A percentile compares a stretch with the other conserved stretches of the same genome.
Conservation (phyloP, 306 rosid genomes). For the Dryas drummondii region DNA sequence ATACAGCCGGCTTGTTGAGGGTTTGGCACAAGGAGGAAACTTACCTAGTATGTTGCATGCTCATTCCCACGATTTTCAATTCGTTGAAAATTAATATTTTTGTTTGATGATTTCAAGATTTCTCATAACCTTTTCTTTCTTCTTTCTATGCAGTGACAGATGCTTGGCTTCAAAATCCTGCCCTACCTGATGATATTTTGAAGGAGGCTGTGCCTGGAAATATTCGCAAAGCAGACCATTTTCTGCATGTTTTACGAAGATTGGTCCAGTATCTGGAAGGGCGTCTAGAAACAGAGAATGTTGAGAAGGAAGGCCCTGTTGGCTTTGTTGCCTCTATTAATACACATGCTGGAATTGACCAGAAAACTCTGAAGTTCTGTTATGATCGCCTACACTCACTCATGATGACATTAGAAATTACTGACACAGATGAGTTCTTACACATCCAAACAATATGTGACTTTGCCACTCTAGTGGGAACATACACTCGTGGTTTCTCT, state of each 20-base stretch:
- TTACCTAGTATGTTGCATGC: slow-evolving; percentile 52
- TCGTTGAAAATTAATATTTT: slow-evolving; percentile 3
- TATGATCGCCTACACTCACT: slow-evolving; percentile 94
- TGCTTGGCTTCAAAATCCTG: slow-evolving; percentile 89
- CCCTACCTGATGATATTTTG: slow-evolving; percentile 88
- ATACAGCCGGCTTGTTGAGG: slow-evolving; percentile 85
- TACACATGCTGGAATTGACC: slow-evolving; percentile 90
- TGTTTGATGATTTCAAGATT: background rate
- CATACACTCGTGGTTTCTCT: slow-evolving; percentile 89
- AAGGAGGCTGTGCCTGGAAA: slow-evolving; percentile 99
- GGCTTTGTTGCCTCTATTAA: slow-evolving; percentile 61
- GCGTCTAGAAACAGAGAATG: slow-evolving; percentile 86
- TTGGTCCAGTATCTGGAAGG: slow-evolving; percentile 88
- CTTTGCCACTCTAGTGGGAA: slow-evolving; percentile 96
- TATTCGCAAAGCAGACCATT: slow-evolving; percentile 89
- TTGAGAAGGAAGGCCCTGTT: slow-evolving; percentile 84
- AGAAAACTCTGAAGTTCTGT: slow-evolving; percentile 85
- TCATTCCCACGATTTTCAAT: slow-evolving; percentile 7
- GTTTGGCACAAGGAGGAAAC: slow-evolving; percentile 93
- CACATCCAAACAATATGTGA: slow-evolving; percentile 91
- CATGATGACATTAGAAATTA: slow-evolving; percentile 89
- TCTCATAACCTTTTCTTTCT: slow-evolving; percentile 16
- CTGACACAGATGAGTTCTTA: slow-evolving; percentile 89
- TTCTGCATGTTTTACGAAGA: slow-evolving; percentile 76
- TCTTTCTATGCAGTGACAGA: slow-evolving; percentile 59